Evolutionary conservation across 306 rosid genomes (phyloP).

Genomic region (Trichosanthes truncata): DNA sequence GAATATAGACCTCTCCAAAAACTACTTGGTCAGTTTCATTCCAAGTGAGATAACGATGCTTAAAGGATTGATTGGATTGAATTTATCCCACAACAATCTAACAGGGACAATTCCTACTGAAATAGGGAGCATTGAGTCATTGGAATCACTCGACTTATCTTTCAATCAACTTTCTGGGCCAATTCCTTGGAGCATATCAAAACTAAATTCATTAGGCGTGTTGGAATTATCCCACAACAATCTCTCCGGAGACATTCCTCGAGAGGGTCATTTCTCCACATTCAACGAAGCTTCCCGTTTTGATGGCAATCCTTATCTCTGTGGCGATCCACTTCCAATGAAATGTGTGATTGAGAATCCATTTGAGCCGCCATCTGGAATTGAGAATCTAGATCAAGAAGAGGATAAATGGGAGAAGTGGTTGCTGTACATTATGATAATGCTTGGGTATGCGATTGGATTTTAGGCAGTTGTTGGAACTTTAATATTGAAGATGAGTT

Average conservation of each 20-base stretch:
- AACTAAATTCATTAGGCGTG: not conserved
- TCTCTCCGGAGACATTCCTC: not conserved
- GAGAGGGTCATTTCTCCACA: not conserved
- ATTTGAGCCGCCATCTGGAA: not conserved
- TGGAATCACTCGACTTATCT: not conserved
- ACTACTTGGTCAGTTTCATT: not conserved
- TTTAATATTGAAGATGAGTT: not conserved
- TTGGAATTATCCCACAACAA: not conserved
- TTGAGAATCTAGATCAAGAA: not conserved
- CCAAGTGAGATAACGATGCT: not conserved
- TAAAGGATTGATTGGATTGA: not conserved
- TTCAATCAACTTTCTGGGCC: not conserved
- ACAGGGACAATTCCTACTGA: not conserved
- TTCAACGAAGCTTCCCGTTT: not conserved
- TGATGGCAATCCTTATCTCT: not conserved
- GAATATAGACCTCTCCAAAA: not conserved
- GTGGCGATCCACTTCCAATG: not conserved
- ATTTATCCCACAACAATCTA: not conserved
- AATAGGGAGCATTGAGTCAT: not conserved
- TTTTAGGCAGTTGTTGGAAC: not conserved
- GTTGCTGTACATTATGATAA: not conserved
- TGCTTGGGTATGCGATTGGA: not conserved
- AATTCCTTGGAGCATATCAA: not conserved
- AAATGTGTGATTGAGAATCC: not conserved
- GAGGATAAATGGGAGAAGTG: conserved; percentile 1